Evolutionary conservation across 345 rosid genomes (phyloP).

Genomic region (Syzygium oleosum): DNA sequence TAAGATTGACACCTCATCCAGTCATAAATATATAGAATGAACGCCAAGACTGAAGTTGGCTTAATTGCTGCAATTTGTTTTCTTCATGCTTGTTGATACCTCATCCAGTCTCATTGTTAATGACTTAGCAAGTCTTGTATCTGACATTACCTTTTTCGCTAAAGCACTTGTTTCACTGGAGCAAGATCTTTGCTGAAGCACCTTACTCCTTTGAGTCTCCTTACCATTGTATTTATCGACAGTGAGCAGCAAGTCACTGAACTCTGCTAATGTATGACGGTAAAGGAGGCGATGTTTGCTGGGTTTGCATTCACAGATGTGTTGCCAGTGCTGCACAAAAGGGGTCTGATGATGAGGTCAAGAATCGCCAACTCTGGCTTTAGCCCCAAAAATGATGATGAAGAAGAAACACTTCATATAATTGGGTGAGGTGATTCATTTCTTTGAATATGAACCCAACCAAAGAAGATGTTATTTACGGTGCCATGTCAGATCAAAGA

Average conservation of each 20-base stretch:
- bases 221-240: slow-evolving; percentile 25
- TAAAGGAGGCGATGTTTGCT: slow-evolving; percentile 57
- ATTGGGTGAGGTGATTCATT: not conserved
- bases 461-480: not conserved
- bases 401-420: not conserved
- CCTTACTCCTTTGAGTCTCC: slow-evolving; percentile 24
- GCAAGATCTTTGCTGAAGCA: slow-evolving; percentile 26
- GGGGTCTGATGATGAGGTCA: slow-evolving; percentile 8
- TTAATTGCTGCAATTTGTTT: not conserved
- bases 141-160: slow-evolving; percentile 49
- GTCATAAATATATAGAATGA: not conserved
- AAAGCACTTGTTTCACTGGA: slow-evolving; percentile 24
- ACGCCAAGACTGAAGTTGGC: not conserved
- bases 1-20: not conserved
- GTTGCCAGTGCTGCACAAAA: slow-evolving; percentile 76
- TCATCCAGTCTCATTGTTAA: not conserved
- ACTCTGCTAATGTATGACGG: slow-evolving; percentile 73
- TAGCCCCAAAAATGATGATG: not conserved
- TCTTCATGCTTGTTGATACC: not conserved
- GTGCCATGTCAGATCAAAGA: not conserved
- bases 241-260: slow-evolving; percentile 40
- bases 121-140: not conserved
- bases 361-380: not conserved
- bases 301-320: slow-evolving; percentile 81
- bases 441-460: not conserved